Conservation (phyloP, 2,329 filamentous ascomycete genomes). For the Colletotrichum tamarilloi region DNA sequence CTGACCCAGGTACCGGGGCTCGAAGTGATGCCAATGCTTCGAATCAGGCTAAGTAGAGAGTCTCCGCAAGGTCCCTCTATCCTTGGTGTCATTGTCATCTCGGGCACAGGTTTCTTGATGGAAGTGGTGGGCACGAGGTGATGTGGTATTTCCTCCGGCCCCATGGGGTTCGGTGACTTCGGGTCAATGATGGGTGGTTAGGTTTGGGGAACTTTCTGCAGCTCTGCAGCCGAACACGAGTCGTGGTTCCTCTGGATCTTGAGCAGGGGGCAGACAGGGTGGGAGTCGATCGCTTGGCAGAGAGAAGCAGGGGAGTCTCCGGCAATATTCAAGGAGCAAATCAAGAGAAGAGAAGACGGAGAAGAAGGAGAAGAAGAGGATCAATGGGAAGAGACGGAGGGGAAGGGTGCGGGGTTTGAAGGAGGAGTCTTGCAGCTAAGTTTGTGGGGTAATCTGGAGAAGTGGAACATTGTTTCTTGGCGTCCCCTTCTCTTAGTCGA, state of each 20-base stretch:
- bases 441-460: slow-evolving; percentile 29
- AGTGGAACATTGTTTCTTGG: neutral
- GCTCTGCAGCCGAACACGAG: neutral
- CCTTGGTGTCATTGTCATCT: neutral
- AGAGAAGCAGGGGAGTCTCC: neutral
- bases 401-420: slow-evolving; percentile 8
- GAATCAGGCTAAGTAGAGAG: neutral
- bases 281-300: neutral
- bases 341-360: neutral
- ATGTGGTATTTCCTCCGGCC: slow-evolving; percentile 6
- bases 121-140: neutral
- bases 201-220: neutral
- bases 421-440: neutral
- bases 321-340: neutral
- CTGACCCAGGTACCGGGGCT: neutral
- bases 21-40: neutral
- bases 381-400: neutral
- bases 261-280: neutral
- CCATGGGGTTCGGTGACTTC: slow-evolving; percentile 26
- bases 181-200: slow-evolving; percentile 24
- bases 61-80: neutral
- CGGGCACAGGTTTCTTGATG: neutral
- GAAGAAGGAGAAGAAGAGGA: neutral
- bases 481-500: neutral
- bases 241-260: neutral